Evolutionary conservation across 345 rosid genomes (phyloP), one percentile per base, ranked within the genome.

Genomic region (Linum tenue): DNA sequence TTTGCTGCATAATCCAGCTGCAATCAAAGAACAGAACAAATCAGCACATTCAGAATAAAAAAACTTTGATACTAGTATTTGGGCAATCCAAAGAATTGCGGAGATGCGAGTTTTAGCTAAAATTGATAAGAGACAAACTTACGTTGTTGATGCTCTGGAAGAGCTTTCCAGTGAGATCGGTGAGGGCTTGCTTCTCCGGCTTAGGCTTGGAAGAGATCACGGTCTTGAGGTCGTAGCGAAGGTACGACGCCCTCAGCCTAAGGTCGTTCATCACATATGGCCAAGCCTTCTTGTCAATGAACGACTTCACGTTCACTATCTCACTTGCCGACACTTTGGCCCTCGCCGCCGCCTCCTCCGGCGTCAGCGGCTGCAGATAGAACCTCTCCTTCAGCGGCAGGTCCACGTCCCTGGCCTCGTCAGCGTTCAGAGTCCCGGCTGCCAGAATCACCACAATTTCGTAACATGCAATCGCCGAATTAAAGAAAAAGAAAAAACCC

Each of bases 181-280:
- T 76, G 67, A 92, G 90, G 50, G 71, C 3, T 74, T 90, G 70
- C 80, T 85, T 90, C 85, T 88, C 83, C 0, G 82, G 94, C 68
- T 83, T 90, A 50, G 97, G 44, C 79, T 88, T 90, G 35, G 97
- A 55, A 5, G 87, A 68, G 35, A 92, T 85, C 64, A 92, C 72
- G n/a, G 97, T 92, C 80, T 92, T 90, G 70, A 92, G 94, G 55
- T 92, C 98, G 64, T 42, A 92, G 40, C 97, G 97, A 71, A 92
- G 97, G 65, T 86, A 86, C 62, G 44, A 66, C 16, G 97, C 86
- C 78, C 3, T 86, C 58, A 76, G 78, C 51, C 96, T 95, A 60
- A 92, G 98, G 67, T 92, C 94, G 56, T 85, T 92, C 69, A 77
- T 84, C 64, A 92, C 98, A 67, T 81, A 88, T 0, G 98, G 95